Conservation (phyloP, 768 basidiomycete genomes). For the Lactarius indigo region DNA sequence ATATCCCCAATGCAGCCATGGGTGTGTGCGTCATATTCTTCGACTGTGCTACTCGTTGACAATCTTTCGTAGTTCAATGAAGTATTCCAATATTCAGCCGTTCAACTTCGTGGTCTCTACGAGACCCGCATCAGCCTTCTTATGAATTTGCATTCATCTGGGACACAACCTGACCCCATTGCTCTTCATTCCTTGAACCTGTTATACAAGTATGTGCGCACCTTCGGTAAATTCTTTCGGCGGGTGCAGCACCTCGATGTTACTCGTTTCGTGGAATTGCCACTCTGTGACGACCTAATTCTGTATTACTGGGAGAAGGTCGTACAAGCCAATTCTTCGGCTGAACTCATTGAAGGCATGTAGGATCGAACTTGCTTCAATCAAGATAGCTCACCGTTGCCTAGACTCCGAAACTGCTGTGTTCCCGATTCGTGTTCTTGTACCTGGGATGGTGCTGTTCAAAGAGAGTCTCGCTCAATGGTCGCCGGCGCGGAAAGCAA, state of each 20-base stretch:
- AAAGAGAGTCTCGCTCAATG: constrained; percentile 79
- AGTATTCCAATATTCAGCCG: constrained; percentile 56
- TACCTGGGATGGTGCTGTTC: constrained; percentile 83
- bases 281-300: constrained; percentile 61
- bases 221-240: constrained; percentile 80
- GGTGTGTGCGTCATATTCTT: constrained; percentile 38
- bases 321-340: constrained; percentile 58
- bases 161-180: constrained; percentile 36
- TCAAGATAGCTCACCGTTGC: not conserved
- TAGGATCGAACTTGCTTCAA: not conserved
- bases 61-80: constrained; percentile 47
- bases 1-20: constrained; percentile 46
- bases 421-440: constrained; percentile 76
- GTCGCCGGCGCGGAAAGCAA: constrained; percentile 62
- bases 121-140: constrained; percentile 56
- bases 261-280: constrained; percentile 58
- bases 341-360: constrained; percentile 55
- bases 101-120: constrained; percentile 53
- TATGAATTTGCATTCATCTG: constrained; percentile 38
- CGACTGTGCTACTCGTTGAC: constrained; percentile 3
- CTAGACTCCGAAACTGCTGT: constrained; percentile 60
- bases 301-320: constrained; percentile 82
- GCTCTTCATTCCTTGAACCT: constrained; percentile 47
- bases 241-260: constrained; percentile 62
- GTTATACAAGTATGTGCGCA: constrained; percentile 63